Base-by-base conservation (phyloP, 805 yeast genomes). In the Brettanomyces nanus region DNA sequence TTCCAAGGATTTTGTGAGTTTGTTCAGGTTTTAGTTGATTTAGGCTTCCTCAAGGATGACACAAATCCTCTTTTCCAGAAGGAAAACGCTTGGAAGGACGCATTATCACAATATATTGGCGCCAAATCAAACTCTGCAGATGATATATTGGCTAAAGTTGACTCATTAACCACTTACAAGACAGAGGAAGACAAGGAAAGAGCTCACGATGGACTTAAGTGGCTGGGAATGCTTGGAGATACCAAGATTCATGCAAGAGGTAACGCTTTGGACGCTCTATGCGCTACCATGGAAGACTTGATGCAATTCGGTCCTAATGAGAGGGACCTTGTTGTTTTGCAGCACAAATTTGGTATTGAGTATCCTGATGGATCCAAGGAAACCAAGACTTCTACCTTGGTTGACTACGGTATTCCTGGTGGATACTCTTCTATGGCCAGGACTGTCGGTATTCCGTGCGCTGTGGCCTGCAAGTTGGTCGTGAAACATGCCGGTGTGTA, bases 1-100 rank as follows among this genome's bases (percentile, higher is more conserved):
- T 92, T 73, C 78, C 97, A 87, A 69, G 98, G 98, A 36, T 92
- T 92, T 90, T 96, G 97, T 43, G 95, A 90, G 69, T 90, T 92
- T 62, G 80, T 89, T 62, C 89, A 89, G 69, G 97, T 82, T 33
- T 74, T 92, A 36, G 97, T 92, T 41, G 97, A 90, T 65, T 66
- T 87, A 52, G 97, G 96, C 19, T 80, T 92, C 75, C 73, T 92
- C 59, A 79, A 77, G 59, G 98, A 92, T 51, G 80, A 76, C 21
- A 73, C 74, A 46, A 62, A 65, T 45, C 80, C 75, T 43, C 65
- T 71, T 46, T 78, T 89, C 65, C 54, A 71, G 42, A 56, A 66
- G 41, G 57, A 65, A 38, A 63, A 70, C 41, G 71, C 95, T 34
- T 92, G 98, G 98, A 89, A 85, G 48, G 84, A 86, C 41, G 96